These are phyloP conservation scores for Yueomyces sp. DNA, from an alignment of 805 yeast species.

Conservation along the genomic window DNA sequence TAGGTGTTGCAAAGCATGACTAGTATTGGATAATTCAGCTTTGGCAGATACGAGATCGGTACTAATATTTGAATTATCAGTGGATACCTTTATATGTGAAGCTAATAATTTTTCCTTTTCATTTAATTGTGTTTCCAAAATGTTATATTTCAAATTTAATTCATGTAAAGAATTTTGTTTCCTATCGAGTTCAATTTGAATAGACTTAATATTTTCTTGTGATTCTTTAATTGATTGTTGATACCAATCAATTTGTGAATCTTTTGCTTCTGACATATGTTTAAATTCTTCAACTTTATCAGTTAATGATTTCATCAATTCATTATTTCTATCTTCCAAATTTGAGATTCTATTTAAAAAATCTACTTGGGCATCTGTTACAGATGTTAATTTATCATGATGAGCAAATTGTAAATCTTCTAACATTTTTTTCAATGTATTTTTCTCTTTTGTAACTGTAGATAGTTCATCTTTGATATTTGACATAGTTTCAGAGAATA, in stretches of 20 bases:
- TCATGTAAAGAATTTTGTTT: constrained; percentile 29
- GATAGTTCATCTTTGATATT: constrained; percentile 40
- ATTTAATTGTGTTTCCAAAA: constrained; percentile 20
- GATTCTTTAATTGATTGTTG: constrained; percentile 43
- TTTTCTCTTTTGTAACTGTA: constrained; percentile 43
- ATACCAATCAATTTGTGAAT: constrained; percentile 38
- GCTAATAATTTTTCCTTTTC: constrained; percentile 1
- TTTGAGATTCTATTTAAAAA: constrained; percentile 36
- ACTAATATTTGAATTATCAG: background rate
- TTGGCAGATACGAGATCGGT: background rate
- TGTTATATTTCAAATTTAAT: constrained; percentile 26
- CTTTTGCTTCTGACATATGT: constrained; percentile 24
- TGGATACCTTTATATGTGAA: constrained; percentile 2
- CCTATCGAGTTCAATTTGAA: constrained; percentile 26
- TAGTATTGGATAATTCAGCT: background rate
- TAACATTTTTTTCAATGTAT: constrained; percentile 42
- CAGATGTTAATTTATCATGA: constrained; percentile 44
- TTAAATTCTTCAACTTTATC: constrained; percentile 39
- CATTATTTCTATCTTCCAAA: constrained; percentile 25
- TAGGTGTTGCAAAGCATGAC: constrained; percentile 39
- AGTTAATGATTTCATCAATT: constrained; percentile 21
- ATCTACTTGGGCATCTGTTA: constrained; percentile 36
- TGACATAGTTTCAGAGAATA: constrained; percentile 35
- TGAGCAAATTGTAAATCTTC: constrained; percentile 47
- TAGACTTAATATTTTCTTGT: constrained; percentile 14